A percentile compares a stretch with the other conserved stretches of the same genome.
Evolutionary conservation across 441 rosid species (phyloP).

Genomic region (Euphorbia corollata): DNA sequence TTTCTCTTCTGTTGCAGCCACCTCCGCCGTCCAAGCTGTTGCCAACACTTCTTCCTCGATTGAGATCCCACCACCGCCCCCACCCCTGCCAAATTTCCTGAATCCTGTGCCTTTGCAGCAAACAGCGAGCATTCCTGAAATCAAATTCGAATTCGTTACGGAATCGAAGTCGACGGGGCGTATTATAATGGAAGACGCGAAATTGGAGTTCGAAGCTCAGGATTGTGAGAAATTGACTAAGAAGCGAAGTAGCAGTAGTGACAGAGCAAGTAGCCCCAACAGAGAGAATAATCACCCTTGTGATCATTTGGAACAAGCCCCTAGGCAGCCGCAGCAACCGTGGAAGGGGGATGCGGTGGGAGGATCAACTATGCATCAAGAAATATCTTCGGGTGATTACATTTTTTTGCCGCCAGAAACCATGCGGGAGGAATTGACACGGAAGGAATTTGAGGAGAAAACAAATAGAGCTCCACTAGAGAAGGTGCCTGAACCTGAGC

Average conservation of each 20-base stretch:
- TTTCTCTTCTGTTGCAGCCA: constrained; percentile 14
- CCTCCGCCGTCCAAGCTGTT: constrained; percentile 35
- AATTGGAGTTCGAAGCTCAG: constrained; percentile 38
- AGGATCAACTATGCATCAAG: constrained; percentile 27
- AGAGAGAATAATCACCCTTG: constrained; percentile 1
- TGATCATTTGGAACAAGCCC: not conserved
- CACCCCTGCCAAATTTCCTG: constrained; percentile 30
- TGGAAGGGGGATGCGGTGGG: constrained; percentile 20
- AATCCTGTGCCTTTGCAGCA: constrained; percentile 27
- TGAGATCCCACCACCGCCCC: constrained; percentile 31
- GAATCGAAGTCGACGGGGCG: constrained; percentile 32
- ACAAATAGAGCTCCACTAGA: constrained; percentile 10
- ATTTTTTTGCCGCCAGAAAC: constrained; percentile 39
- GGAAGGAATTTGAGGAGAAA: constrained; percentile 26
- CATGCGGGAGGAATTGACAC: constrained; percentile 38
- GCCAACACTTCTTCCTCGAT: constrained; percentile 18
- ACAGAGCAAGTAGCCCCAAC: constrained; percentile 9
- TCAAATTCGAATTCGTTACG: constrained; percentile 30
- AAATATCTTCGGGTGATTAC: constrained; percentile 29
- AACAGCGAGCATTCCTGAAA: constrained; percentile 75
- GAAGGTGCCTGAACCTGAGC: constrained; percentile 20
- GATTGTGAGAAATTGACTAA: constrained; percentile 43
- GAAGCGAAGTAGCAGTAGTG: constrained; percentile 38
- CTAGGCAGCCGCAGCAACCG: constrained; percentile 10
- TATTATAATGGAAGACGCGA: constrained; percentile 48